Base-by-base conservation (phyloP, 495 filamentous ascomycete genomes). In the Penicillium macrosclerotiorum region DNA sequence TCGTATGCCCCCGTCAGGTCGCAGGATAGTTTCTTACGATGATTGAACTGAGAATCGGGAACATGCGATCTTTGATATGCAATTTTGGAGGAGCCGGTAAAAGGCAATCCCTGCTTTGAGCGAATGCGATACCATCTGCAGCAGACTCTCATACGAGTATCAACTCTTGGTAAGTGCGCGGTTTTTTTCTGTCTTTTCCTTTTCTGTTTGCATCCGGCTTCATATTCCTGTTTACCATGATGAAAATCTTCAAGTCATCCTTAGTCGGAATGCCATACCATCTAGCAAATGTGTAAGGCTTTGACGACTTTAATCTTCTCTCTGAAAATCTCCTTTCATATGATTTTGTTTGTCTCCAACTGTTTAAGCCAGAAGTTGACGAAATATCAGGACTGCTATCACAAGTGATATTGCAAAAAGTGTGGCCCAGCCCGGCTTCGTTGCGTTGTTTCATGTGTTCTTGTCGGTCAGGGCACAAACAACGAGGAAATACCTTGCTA, bases 181-280 rank as follows among this genome's bases (percentile, higher is more conserved):
- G 4, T n/a, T 17, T 44, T 20, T 18, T 47, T 23, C 23, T 13
- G 3, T 37, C n/a, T n/a, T n/a, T n/a, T n/a, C n/a, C n/a, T n/a
- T n/a, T n/a, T n/a, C n/a, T n/a, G n/a, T n/a, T n/a, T n/a, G n/a
- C n/a, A n/a, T n/a, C n/a, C n/a, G n/a, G n/a, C n/a, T 18, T 33
- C 23, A 14, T 27, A 3, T 6, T 32, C 37, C 19, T n/a, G 12
- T 41, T 19, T 24, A 38, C 33, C 18, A 67, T 71, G 67, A 73
- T 71, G 69, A 73, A 62, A 69, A 47, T 37, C 44, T 64, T 55
- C 59, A 46, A 64, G 63, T 72, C 69, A 73, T 73, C 69, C 69
- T 73, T 73, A 73, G 69, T 63, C 69, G 59, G 62, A 69, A 59
- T 49, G 64, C 67, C 69, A 73, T 64, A 62, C 67, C 69, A 65